phyloP scores from a whole-genome alignment of 805 yeast species.

The Candida qinlingensis region DNA sequence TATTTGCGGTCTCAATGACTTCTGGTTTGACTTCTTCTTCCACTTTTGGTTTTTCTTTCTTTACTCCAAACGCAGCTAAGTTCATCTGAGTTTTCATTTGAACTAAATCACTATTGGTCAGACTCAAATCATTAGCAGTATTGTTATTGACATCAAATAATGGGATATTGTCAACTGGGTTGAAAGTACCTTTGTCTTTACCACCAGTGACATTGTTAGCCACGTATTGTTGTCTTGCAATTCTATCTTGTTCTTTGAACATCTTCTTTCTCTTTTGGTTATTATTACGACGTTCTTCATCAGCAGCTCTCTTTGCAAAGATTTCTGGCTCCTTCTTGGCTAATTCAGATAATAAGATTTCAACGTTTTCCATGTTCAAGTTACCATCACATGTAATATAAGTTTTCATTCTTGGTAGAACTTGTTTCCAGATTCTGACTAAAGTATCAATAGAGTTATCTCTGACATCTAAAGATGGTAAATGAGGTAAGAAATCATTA shows the following conservation, averaged over 20 bases:
- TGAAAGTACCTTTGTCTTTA: constrained; percentile 68
- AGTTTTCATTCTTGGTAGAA: constrained; percentile 60
- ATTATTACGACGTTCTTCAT: constrained; percentile 65
- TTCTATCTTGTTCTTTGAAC: constrained; percentile 41
- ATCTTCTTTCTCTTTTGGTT: constrained; percentile 53
- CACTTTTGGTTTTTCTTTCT: constrained; percentile 20
- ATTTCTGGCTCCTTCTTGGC: constrained; percentile 75
- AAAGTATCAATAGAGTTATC: constrained; percentile 87
- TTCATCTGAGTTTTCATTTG: constrained; percentile 56
- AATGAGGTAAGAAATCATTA: constrained; percentile 94
- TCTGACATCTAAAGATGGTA: constrained; percentile 91
- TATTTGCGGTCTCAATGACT: constrained; percentile 28
- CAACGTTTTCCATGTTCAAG: constrained; percentile 71
- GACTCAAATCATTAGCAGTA: constrained; percentile 58
- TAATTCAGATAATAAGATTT: constrained; percentile 56
- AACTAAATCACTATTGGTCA: constrained; percentile 68
- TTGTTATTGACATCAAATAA: constrained; percentile 73
- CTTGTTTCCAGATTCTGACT: constrained; percentile 76
- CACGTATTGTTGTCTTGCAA: constrained; percentile 38
- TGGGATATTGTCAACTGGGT: constrained; percentile 68
- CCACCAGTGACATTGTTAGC: constrained; percentile 58
- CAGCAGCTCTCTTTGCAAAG: constrained; percentile 61
- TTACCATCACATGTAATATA: constrained; percentile 89
- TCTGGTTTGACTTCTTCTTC: constrained; percentile 24
- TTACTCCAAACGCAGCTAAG: constrained; percentile 65